Conservation (phyloP, 2,329 filamentous ascomycete species). For the Cladophialophora exuberans region DNA sequence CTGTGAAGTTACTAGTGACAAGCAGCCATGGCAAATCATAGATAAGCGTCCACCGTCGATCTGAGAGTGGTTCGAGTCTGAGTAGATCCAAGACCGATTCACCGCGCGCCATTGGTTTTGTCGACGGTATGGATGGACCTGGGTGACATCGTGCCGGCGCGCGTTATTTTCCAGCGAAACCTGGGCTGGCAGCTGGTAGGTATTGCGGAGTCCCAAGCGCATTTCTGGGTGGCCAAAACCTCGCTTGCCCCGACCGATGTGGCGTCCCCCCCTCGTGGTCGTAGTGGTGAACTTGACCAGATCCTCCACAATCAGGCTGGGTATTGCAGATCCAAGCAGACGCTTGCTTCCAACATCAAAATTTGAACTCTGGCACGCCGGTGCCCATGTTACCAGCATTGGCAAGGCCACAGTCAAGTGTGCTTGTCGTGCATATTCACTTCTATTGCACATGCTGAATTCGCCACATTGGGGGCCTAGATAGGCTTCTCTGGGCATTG, state of each 20-base stretch:
- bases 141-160: conserved; percentile 25
- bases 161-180: conserved; percentile 4
- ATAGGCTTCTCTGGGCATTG: no score
- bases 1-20: conserved; percentile 15
- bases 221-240: conserved; percentile 9
- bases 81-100: conserved; percentile 11
- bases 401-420: neutral
- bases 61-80: conserved; percentile 16
- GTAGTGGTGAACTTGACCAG: neutral
- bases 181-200: no score
- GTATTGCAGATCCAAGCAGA: neutral
- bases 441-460: conserved; percentile 1
- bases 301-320: conserved; percentile 1
- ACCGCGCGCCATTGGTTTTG: conserved; percentile 14
- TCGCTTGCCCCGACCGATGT: conserved; percentile 10
- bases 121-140: neutral
- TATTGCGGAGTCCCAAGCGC: conserved; percentile 8
- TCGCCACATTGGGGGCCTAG: conserved; percentile 1
- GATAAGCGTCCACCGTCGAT: conserved; percentile 11
- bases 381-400: neutral
- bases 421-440: no score
- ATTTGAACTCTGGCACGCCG: neutral
- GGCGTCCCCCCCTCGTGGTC: conserved; percentile 3
- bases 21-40: conserved; percentile 13
- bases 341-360: neutral